Evolutionary conservation across 768 basidiomycete species (phyloP).

Genomic region (Pulveroboletus sp.): DNA sequence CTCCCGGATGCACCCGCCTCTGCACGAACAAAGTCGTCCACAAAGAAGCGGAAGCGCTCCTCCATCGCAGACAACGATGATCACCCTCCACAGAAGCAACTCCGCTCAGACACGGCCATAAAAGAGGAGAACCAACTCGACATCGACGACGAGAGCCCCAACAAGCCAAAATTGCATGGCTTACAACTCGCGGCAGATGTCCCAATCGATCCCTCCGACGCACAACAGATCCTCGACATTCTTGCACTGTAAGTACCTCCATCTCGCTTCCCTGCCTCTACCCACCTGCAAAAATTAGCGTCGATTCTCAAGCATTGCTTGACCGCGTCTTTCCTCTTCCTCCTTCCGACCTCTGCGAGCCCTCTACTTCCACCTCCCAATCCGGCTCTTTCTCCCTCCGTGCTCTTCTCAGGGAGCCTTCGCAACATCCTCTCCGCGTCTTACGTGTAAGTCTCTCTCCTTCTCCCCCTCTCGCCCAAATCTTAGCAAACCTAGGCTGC

Average conservation of each 20-base stretch:
- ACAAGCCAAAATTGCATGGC: conserved; percentile 17
- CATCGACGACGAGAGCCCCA: conserved; percentile 20
- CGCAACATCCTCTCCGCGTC: conserved; percentile 49
- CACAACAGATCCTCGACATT: conserved; percentile 54
- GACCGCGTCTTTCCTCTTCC: conserved; percentile 71
- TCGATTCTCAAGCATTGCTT: conserved; percentile 71
- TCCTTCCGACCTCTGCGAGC: conserved; percentile 34
- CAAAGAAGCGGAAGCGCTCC: conserved; percentile 68
- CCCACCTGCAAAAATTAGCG: conserved; percentile 32
- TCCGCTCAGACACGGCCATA: conserved; percentile 29
- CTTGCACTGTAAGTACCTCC: conserved; percentile 45
- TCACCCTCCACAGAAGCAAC: conserved; percentile 46
- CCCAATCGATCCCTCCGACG: conserved; percentile 41
- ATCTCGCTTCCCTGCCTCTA: not conserved
- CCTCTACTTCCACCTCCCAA: conserved; percentile 36
- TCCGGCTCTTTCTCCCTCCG: conserved; percentile 46
- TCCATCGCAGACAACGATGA: conserved; percentile 40
- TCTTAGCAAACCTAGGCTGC: conserved; percentile 43
- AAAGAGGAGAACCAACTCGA: conserved; percentile 30
- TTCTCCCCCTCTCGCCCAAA: conserved; percentile 10
- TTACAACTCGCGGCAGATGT: conserved; percentile 42
- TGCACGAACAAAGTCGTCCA: conserved; percentile 26
- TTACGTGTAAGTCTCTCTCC: conserved; percentile 45
- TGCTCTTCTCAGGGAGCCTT: conserved; percentile 48
- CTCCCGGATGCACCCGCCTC: conserved; percentile 26